These are phyloP conservation scores for Liriodendron chinense DNA, from an alignment of 164 flowering plant species.

Conservation along the genomic window DNA sequence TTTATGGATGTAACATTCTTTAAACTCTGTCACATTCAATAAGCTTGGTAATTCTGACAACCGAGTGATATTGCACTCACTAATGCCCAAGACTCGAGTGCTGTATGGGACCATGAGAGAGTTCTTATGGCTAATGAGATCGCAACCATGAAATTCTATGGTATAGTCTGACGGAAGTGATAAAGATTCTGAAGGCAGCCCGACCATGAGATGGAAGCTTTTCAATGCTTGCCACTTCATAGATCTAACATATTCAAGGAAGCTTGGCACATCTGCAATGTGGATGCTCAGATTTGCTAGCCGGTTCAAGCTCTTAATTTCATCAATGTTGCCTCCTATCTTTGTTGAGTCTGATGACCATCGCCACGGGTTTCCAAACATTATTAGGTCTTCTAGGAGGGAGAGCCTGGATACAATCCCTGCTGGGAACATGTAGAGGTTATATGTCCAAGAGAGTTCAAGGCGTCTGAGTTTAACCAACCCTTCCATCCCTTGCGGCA, in stretches of 20 bases:
- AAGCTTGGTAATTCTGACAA: conserved; percentile 1
- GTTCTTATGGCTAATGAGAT: background rate
- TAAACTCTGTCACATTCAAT: background rate
- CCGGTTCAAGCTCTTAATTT: background rate
- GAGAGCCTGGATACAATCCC: conserved; percentile 1
- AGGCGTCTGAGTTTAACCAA: conserved; percentile 17
- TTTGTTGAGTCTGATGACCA: background rate
- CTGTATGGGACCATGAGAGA: conserved; percentile 5
- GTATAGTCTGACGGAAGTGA: background rate
- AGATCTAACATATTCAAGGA: background rate
- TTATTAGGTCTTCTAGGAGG: background rate
- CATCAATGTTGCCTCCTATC: background rate
- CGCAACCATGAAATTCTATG: conserved; percentile 4
- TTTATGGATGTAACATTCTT: background rate
- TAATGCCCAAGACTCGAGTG: background rate
- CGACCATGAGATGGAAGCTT: conserved; percentile 3
- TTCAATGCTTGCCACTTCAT: background rate
- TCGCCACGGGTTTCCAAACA: conserved; percentile 4
- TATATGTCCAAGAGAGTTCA: conserved; percentile 9
- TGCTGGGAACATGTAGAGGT: background rate
- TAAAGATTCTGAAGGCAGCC: background rate
- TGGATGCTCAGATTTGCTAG: background rate
- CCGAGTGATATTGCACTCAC: background rate
- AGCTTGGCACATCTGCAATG: conserved; percentile 1
- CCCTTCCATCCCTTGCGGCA: conserved; percentile 10